Base-by-base conservation (phyloP, 2,329 filamentous ascomycete genomes). In the Penicillium sp. region DNA sequence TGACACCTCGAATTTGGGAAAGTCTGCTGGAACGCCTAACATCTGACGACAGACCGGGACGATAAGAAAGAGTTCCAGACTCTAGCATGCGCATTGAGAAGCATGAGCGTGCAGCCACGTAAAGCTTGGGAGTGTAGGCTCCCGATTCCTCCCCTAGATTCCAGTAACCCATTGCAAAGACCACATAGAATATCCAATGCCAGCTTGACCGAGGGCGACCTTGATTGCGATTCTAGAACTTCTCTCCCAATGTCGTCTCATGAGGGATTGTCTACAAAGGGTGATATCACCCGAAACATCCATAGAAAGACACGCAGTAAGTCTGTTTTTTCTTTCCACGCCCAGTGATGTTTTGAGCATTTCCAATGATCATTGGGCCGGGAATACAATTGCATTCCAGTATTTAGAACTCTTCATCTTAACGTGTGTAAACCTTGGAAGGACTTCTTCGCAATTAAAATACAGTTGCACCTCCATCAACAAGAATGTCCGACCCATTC, bases 401-500 rank as follows among this genome's bases (percentile, higher is more conserved):
- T 8, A n/a, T n/a, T 4, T 42, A 22, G n/a, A 42, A 22, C n/a
- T 6, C n/a, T 38, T 38, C 3, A 16, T 22, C 8, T 4, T 42
- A 22, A 22, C 6, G 30, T 51, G 33, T 46, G 7, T 35, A 51
- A 3, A 51, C n/a, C 1, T 19, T 22, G n/a, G 22, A 42, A 22
- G 4, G 2, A 22, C 40, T 13, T 43, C 1, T 13, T 43, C 22
- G 8, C 8, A 5, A 43, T 22, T 61, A 65, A 19, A 65, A 45
- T 10, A 64, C 61, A 60, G 58, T 62, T 35, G 59, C 65, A 3
- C 83, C 84, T 16, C 87, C 88, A 72, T 90, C 87, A 51, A 89
- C 82, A 37, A 89, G 76, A 60, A 90, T 80, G 77, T 90, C 88
- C 6, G 85, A 80, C 3, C 88, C 88, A 65, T 84, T 91, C n/a